Base-by-base conservation (phyloP, 768 basidiomycete genomes). In the Rhizopogon sp. region DNA sequence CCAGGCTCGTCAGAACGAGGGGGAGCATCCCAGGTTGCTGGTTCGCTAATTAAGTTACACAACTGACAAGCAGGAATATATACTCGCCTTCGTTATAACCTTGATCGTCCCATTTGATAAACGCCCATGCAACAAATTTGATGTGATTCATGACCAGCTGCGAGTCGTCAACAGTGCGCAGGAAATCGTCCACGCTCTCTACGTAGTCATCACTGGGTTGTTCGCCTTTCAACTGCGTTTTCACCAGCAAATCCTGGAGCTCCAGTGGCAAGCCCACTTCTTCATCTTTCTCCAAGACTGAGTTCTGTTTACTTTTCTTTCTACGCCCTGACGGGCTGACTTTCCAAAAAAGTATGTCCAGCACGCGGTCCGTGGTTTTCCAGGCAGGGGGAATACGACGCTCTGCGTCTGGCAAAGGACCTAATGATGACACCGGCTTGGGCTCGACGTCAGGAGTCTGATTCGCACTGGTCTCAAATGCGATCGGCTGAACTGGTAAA, bases 21-120 rank as follows among this genome's bases (percentile, higher is more conserved):
- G 1, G 95, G 93, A 16, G 93, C 83, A 71, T 97, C 94, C 91
- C 93, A 96, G 10, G 89, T 85, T n/a, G 90, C 93, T 96, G 61
- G 41, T 37, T 37, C 8, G 14, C 47, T 1, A 44, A 29, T 35
- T 17, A 16, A 45, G 22, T 22, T 61, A 43, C 52, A 49, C 5
- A 39, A 42, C 43, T 41, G 56, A 49, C 35, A 58, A 54, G 46
- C 50, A n/a, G 42, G 2, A 9, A 16, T 7, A 39, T 6, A 31
- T 39, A 40, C 16, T 39, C 25, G 91, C 95, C 85, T 76, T 93
- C 88, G 20, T 96, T 89, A 58, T 98, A 97, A n/a, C 88, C 85
- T 28, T 98, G 76, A 58, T 93, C 93, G 43, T 84, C 77, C 96
- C 96, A 98, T 68, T 98, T 99, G 60, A 93, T 76, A 66, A 94